Base-by-base conservation (phyloP, 2,329 filamentous ascomycete genomes). In the Aspergillus terreus region DNA sequence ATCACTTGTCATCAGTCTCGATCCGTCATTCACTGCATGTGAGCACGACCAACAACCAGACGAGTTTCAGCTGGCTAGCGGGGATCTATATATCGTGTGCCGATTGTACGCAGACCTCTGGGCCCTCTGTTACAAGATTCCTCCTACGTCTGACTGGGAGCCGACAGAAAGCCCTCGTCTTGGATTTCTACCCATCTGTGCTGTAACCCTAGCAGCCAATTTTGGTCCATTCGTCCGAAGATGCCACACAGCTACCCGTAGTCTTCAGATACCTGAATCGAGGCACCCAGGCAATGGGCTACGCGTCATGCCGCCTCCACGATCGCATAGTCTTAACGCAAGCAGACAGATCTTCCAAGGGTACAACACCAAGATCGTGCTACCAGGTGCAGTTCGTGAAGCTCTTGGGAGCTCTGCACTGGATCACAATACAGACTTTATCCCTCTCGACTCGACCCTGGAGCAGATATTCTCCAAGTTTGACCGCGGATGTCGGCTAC, bases 41-140 rank as follows among this genome's bases (percentile, higher is more conserved):
- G 51, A 50, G 27, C 52, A 59, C 6, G 48, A 60, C 32, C 53
- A 46, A 27, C 41, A 42, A 3, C 7, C 47, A 3, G 68, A 71
- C 40, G 60, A 65, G 48, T 68, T 68, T 49, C 55, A 64, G 11
- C 52, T 69, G 9, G 41, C 53, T 3, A 48, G 52, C 44, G 67
- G 68, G 6, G 63, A 67, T 30, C 46, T 68, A 0, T 69, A 63
- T 42, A 53, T 69, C 23, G 55, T 71, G 35, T 65, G 63, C 41
- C 59, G 55, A 3, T 50, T 71, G 44, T 70, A 67, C 53, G 61
- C 64, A 11, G 67, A 71, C 44, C 46, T 69, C 27, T 71, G 68
- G 68, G 66, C 67, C 43, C 60, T 67, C 4, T 71, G 67, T 51
- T 53, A 58, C 15, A 65, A 62, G 21, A 46, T 64, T 11, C 63